A percentile compares a stretch with the other conserved stretches of the same genome.
These are phyloP conservation scores for Meira nashicola DNA, from an alignment of 1,284 basidiomycete genomes.

Conservation along the genomic window DNA sequence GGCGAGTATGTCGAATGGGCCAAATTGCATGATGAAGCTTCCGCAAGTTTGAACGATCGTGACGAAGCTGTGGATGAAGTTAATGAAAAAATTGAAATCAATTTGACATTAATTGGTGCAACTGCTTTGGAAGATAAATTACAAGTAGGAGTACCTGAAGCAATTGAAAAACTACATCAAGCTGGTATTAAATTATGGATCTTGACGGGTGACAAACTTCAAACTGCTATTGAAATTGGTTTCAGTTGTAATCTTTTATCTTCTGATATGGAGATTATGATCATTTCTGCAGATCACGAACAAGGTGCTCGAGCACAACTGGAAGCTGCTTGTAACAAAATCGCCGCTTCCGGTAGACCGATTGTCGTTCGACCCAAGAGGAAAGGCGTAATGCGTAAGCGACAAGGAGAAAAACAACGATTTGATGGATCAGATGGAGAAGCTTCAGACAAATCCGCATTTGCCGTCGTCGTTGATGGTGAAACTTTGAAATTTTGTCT, in stretches of 20 bases:
- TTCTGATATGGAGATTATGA: slow-evolving; percentile 73
- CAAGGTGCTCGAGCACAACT: slow-evolving; percentile 77
- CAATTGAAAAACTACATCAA: slow-evolving; percentile 82
- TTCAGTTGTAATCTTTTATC: slow-evolving; percentile 37
- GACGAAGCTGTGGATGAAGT: slow-evolving; percentile 88
- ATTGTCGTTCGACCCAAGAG: slow-evolving; percentile 43
- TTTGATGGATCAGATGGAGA: slow-evolving; percentile 4
- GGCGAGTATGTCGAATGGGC: slow-evolving; percentile 80
- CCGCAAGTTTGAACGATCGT: slow-evolving; percentile 68
- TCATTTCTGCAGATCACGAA: slow-evolving; percentile 75
- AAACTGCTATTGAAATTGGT: slow-evolving; percentile 93
- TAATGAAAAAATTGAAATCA: slow-evolving; percentile 75
- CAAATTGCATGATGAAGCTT: slow-evolving; percentile 74
- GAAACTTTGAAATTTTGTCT: slow-evolving; percentile 83
- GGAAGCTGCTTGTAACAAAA: slow-evolving; percentile 89
- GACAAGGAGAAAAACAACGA: slow-evolving; percentile 20
- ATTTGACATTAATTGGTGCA: slow-evolving; percentile 77
- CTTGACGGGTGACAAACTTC: slow-evolving; percentile 89
- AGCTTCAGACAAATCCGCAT: slow-evolving; percentile 56
- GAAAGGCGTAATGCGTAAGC: slow-evolving; percentile 1
- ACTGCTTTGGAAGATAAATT: slow-evolving; percentile 95
- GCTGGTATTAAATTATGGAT: slow-evolving; percentile 98
- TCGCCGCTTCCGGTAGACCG: slow-evolving; percentile 71
- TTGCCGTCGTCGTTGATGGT: slow-evolving; percentile 93
- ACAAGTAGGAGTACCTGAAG: slow-evolving; percentile 92